Conservation (phyloP, 305 asterid genomes). For the Striga hermonthica region DNA sequence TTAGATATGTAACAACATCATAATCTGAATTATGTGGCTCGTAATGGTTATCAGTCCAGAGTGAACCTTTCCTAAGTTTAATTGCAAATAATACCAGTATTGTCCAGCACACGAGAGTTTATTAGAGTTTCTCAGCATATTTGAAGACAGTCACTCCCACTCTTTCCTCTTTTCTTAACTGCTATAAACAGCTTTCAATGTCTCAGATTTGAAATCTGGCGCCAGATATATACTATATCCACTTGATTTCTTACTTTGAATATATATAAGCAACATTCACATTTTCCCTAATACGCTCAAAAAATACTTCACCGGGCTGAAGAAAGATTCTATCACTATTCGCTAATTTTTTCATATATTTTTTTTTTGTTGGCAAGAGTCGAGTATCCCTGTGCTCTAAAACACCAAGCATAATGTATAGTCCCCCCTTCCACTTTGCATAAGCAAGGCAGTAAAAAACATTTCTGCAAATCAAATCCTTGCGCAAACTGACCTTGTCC, state of each 20-base stretch:
- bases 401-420: background rate
- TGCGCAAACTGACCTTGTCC: constrained; percentile 27
- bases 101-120: background rate
- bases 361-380: too few relatives aligned
- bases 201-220: background rate
- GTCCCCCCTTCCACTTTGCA: constrained; percentile 17
- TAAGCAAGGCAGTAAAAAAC: background rate
- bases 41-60: constrained; percentile 7
- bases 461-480: constrained; percentile 26
- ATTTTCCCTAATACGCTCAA: too few relatives aligned
- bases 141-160: constrained; percentile 1
- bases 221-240: too few relatives aligned
- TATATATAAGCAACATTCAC: too few relatives aligned
- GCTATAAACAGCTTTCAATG: background rate
- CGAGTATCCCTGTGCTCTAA: background rate
- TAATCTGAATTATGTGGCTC: background rate
- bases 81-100: background rate
- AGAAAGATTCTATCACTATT: constrained; percentile 5
- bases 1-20: constrained; percentile 21
- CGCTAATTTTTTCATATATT: too few relatives aligned
- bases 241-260: too few relatives aligned
- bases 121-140: background rate
- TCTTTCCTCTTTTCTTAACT: background rate
- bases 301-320: background rate
- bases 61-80: constrained; percentile 2